Base-by-base conservation (phyloP, 1,284 basidiomycete species). In the Rhodotorula sp. region DNA sequence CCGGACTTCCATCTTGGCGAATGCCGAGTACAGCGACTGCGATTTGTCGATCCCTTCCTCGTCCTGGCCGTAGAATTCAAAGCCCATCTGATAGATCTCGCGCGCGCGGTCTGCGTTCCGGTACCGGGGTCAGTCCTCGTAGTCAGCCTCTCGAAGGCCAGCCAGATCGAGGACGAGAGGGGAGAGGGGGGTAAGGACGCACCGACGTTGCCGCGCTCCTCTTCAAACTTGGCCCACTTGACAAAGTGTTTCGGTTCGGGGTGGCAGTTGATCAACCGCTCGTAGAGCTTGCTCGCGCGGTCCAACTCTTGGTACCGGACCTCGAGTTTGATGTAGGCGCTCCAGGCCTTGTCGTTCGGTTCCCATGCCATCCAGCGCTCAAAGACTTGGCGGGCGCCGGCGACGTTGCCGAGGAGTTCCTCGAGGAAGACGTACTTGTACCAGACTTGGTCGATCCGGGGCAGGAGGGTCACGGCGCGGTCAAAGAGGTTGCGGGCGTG, bases 341-440 rank as follows among this genome's bases (percentile, higher is more conserved):
- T 91, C 97, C 95, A 99, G 10, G 95, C 94, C 84, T 97, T 98
- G 86, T 99, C 97, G 79, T 98, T 93, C 0, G 97, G 97, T 81
- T 99, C 94, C 97, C 97, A 99, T 75, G 90, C 87, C 93, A 99
- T 97, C 95, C 95, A 99, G 60, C 95, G 87, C 82, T 99, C 97
- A 78, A 99, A 99, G 68, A 99, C 92, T 80, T 98, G 95, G 16
- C 95, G 88, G 1, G 95, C 94, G 45, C 95, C 95, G 1, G 92
- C 87, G 50, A 99, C 88, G 79, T 99, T 99, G 79, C 95, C 91
- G 19, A 99, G 86, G 5, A 99, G 86, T 81, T 99, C 95, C 81
- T 99, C 95, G 66, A 99, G 87, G 83, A 97, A 97, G 66, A 99
- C 95, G 64, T 77, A 73, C 49, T 69, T 67, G 72, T 75, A 77